phyloP scores from a whole-genome alignment of 2,329 filamentous ascomycete genomes.

The Sporothrix globosa region DNA sequence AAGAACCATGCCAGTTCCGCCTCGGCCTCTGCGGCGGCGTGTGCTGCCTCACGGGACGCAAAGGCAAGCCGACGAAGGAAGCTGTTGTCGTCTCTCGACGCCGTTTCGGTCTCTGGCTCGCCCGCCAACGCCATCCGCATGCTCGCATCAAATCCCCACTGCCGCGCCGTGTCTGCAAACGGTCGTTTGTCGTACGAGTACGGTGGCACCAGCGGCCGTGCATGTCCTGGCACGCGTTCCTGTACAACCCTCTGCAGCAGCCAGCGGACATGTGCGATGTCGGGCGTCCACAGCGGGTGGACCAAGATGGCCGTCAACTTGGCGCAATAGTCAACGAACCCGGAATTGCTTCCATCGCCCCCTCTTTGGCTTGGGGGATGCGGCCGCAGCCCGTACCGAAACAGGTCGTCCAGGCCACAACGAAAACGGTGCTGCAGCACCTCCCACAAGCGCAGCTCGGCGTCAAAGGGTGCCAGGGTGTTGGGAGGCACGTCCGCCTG shows the following conservation, averaged over 20 bases:
- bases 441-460: slow-evolving; percentile 34
- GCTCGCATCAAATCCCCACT: slow-evolving; percentile 29
- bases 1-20: slow-evolving; percentile 32
- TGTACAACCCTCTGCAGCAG: slow-evolving; percentile 34
- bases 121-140: not conserved
- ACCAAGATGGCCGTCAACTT: slow-evolving; percentile 32
- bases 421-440: slow-evolving; percentile 35
- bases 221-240: slow-evolving; percentile 32
- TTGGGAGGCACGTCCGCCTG: not conserved
- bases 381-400: slow-evolving; percentile 36
- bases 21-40: slow-evolving; percentile 14
- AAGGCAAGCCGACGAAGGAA: not conserved
- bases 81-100: too few species aligned
- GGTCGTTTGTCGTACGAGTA: slow-evolving; percentile 29
- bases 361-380: not conserved
- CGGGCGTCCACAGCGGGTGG: slow-evolving; percentile 33
- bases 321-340: slow-evolving; percentile 24
- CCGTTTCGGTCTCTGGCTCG: not conserved
- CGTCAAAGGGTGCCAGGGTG: not conserved
- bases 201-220: slow-evolving; percentile 32
- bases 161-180: slow-evolving; percentile 30
- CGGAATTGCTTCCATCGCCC: not conserved
- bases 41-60: not conserved
- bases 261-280: slow-evolving; percentile 33
- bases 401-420: slow-evolving; percentile 34